Evolutionary conservation across 345 rosid genomes (phyloP), one percentile per base, ranked within the genome.

Genomic region (Microthlaspi erraticum): DNA sequence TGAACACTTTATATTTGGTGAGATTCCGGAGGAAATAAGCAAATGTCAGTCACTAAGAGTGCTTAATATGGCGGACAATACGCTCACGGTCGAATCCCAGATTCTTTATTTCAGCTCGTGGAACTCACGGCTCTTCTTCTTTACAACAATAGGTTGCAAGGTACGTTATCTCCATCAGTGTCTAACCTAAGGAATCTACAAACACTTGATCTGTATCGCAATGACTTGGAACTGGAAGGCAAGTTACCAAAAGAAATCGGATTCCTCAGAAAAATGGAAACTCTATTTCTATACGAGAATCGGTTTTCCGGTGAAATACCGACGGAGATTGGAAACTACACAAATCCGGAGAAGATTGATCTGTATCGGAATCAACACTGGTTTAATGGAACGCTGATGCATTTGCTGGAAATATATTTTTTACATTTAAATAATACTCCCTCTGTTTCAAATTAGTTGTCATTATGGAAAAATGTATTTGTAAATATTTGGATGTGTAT

Each of bases 111-210:
- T 70, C 73, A 77, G 64, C 86, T 93, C 19, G 79, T 73, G 62
- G 64, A 74, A 43, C 86, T 88, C 14, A 79, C 60, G 18, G 76
- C 72, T 77, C 72, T 88, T 7, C 18, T 70, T 19, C 80, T 88
- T 45, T 74, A 83, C 72, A 83, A 83, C 34, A 84, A 81, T 70
- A 82, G 78, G 81, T 79, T 88, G 67, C 59, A 59, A 3, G 88
- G 94, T 66, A 72, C 69, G 71, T 53, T 88, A 36, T 82, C 88
- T 56, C 70, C 78, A 29, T 81, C 75, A 37, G 65, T 93, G 6
- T 91, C 93, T 55, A 90, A 90, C 79, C 53, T 90, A 26, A 87
- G n/a, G n/a, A n/a, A n/a, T n/a, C n/a, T n/a, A n/a, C n/a, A n/a
- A n/a, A n/a, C n/a, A 53, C 73, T 87, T 36, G 79, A 60, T 59